Base-by-base conservation (phyloP, 2,329 filamentous ascomycete genomes). In the Nothophaeocryptopus gaeumannii region DNA sequence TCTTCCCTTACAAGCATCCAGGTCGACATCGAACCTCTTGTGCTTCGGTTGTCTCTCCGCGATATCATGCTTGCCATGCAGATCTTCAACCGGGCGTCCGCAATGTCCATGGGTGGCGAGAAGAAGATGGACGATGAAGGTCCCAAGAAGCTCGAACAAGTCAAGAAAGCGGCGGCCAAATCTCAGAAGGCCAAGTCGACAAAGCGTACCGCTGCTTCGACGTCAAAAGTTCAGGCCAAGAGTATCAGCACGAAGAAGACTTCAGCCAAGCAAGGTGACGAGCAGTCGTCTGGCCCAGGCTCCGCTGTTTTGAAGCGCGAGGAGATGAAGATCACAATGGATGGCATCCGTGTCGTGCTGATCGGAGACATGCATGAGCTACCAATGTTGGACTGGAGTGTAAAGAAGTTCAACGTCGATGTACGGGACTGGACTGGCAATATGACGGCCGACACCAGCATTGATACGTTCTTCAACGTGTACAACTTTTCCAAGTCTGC, bases 401-500 rank as follows among this genome's bases (percentile, higher is more conserved):
- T 99, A 62, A 96, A 96, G 71, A 84, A 85, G 46, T 97, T 97
- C 64, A 87, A 83, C 5, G 80, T 92, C 2, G 83, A 86, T 39
- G 88, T 95, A 3, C 83, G 86, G 58, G 89, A 99, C 66, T 99
- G 93, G 93, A 92, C 92, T 1, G 85, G 84, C 5, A 86, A 85
- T 15, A 78, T 99, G 69, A 90, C 85, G 63, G 92, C 89, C 0
- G 89, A 96, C 65, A 88, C 89, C 0, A 86, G 83, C n/a, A 84
- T 99, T 40, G 89, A 96, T 55, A 89, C 92, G 57, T 96, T 96
- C 69, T 82, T 95, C 61, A 99, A 97, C 63, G 86, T 99, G 20
- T 99, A 96, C 77, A 99, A 99, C 70, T 99, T 99, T 72, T 93
- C 93, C 11, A 99, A 99, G 69, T 99, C 93, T 0, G 89, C 90